These are phyloP conservation scores for Sugiyamaella floridensis DNA, from an alignment of 805 yeast genomes.

Conservation along the genomic window DNA sequence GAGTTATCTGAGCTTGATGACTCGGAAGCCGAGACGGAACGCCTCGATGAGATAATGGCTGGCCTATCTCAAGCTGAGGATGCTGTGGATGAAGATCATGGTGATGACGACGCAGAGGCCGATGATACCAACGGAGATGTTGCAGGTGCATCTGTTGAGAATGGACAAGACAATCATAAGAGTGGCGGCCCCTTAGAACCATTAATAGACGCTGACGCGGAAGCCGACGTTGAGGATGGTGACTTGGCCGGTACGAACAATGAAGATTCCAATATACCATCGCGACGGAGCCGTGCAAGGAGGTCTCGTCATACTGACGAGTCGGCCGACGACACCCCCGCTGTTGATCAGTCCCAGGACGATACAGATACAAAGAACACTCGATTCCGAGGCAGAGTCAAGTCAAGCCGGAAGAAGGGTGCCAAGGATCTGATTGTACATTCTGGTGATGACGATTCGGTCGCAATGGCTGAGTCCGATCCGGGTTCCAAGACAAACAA, in stretches of 20 bases:
- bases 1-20: conserved; percentile 41
- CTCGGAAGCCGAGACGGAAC: conserved; percentile 90
- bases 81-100: conserved; percentile 11
- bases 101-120: neutral
- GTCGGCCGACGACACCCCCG: neutral
- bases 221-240: neutral
- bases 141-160: neutral
- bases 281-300: neutral
- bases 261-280: neutral
- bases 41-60: conserved; percentile 44
- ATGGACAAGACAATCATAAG: neutral
- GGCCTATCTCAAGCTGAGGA: conserved; percentile 13
- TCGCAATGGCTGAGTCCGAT: neutral
- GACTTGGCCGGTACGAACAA: neutral
- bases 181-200: neutral
- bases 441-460: neutral
- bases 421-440: neutral
- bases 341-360: neutral
- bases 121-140: neutral
- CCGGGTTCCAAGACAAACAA: neutral
- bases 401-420: neutral
- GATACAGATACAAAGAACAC: neutral
- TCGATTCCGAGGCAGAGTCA: neutral
- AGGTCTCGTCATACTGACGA: neutral
- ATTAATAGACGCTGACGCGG: neutral